Conservation (phyloP, 495 filamentous ascomycete genomes). For the Xanthoparmelia taractica region DNA sequence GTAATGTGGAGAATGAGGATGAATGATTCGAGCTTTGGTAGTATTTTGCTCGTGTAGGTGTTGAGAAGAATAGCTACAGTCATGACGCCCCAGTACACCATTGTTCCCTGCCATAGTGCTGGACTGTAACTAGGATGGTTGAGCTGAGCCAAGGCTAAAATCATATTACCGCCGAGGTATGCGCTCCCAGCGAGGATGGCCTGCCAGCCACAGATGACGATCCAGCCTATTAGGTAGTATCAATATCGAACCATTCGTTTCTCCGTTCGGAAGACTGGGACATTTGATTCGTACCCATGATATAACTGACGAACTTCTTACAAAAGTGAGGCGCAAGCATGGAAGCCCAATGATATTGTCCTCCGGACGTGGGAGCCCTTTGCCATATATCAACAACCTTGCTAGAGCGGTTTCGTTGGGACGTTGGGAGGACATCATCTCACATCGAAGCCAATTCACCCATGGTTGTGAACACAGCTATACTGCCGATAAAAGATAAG, state of each 20-base stretch:
- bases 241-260: neutral
- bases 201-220: constrained; percentile 40
- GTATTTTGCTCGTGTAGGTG: constrained; percentile 32
- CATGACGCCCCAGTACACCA: constrained; percentile 37
- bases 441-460: constrained; percentile 36
- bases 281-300: constrained; percentile 26
- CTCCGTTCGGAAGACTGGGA: neutral
- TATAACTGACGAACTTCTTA: constrained; percentile 40
- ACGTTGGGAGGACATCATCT: neutral
- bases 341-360: neutral
- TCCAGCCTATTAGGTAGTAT: constrained; percentile 27
- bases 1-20: constrained; percentile 43
- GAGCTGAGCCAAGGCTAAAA: neutral
- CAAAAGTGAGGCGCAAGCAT: constrained; percentile 32
- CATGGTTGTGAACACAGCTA: constrained; percentile 31
- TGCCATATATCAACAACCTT: neutral
- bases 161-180: neutral
- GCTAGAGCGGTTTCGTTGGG: neutral
- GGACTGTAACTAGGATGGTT: neutral
- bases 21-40: constrained; percentile 38
- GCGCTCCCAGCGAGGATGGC: constrained; percentile 1
- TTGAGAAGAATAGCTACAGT: constrained; percentile 37
- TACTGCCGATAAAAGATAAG: constrained; percentile 34
- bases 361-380: neutral
- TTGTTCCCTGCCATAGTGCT: constrained; percentile 34